phyloP scores from a whole-genome alignment of 345 rosid species.

The Jatropha curcas region DNA sequence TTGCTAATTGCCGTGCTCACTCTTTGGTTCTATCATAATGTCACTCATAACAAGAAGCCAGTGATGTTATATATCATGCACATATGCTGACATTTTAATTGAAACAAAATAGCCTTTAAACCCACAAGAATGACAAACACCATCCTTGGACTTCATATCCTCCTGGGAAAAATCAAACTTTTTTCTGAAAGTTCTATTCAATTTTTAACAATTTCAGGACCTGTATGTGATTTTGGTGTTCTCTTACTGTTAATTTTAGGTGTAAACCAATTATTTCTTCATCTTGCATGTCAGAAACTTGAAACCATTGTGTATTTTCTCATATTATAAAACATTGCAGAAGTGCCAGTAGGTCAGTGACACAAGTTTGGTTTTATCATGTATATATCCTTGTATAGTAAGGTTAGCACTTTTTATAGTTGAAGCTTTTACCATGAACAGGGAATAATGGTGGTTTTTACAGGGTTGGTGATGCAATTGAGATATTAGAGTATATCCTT shows the following conservation, averaged over 20 bases:
- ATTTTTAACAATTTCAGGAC: not conserved
- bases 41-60: not conserved
- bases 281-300: not conserved
- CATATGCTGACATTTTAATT: not conserved
- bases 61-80: not conserved
- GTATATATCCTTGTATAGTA: not conserved
- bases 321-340: not conserved
- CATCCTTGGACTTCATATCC: not conserved
- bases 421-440: slow-evolving; percentile 1
- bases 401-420: not conserved
- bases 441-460: not conserved
- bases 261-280: not conserved
- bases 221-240: not conserved
- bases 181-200: not conserved
- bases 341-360: not conserved
- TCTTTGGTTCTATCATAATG: not conserved
- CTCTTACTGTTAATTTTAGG: not conserved
- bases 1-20: not conserved
- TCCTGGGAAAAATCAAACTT: not conserved
- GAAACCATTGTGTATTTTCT: not conserved
- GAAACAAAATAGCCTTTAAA: not conserved
- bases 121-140: not conserved
- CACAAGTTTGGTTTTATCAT: not conserved
- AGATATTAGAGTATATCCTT: slow-evolving; percentile 35
- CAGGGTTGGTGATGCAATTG: slow-evolving; percentile 41